A percentile compares a stretch with the other conserved stretches of the same genome.
phyloP scores from a whole-genome alignment of 2,329 filamentous ascomycete genomes.

The Cordyceps fumosorosea region DNA sequence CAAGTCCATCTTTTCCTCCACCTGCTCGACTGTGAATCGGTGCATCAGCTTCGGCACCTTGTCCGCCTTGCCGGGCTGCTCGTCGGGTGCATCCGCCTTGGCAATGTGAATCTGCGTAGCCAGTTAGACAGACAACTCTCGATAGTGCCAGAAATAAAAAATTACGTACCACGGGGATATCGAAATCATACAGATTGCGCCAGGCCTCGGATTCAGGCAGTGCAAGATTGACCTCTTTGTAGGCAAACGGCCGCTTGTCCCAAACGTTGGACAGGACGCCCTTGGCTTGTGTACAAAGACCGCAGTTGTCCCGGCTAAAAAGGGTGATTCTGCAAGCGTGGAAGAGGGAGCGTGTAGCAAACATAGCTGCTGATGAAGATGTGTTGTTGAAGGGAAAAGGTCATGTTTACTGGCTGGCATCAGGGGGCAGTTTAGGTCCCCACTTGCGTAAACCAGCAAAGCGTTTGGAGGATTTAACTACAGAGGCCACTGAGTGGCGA shows the following conservation, averaged over 20 bases:
- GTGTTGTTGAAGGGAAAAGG: neutral
- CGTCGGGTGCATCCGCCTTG: conserved; percentile 44
- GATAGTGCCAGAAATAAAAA: neutral
- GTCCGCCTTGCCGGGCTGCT: conserved; percentile 47
- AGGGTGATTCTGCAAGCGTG: conserved; percentile 62
- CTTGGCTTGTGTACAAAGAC: conserved; percentile 63
- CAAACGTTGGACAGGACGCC: conserved; percentile 61
- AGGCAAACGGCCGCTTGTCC: conserved; percentile 60
- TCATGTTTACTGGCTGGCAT: neutral
- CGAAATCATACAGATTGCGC: conserved; percentile 72
- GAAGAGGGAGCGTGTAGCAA: conserved; percentile 38
- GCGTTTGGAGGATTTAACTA: neutral
- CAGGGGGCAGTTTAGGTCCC: neutral
- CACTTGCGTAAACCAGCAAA: neutral
- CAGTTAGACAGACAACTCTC: neutral
- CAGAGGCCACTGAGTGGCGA: neutral
- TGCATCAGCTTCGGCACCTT: conserved; percentile 71
- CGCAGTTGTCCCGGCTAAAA: conserved; percentile 67
- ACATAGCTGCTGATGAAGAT: conserved; percentile 34
- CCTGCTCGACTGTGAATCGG: conserved; percentile 60
- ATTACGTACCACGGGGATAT: conserved; percentile 65
- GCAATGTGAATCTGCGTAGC: conserved; percentile 54
- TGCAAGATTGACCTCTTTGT: conserved; percentile 63
- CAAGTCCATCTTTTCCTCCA: conserved; percentile 62
- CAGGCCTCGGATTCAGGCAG: conserved; percentile 55